These are phyloP conservation scores for Paxillus involutus DNA, from an alignment of 768 basidiomycete species.

Conservation along the genomic window DNA sequence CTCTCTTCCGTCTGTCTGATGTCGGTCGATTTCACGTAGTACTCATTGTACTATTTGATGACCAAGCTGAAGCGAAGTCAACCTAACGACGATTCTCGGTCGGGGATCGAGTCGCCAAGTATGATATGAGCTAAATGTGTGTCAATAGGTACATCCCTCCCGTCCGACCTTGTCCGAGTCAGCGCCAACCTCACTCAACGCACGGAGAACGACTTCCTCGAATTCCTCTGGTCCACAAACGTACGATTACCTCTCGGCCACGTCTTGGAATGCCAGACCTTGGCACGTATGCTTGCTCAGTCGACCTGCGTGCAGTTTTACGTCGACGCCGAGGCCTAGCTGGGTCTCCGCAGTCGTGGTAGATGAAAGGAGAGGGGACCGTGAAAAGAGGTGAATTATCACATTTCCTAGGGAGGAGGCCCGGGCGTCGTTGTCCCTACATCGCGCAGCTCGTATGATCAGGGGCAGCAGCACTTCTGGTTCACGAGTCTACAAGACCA, in stretches of 20 bases:
- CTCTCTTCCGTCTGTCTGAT: too few relatives aligned
- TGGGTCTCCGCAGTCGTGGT: neutral
- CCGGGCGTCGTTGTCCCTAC: neutral
- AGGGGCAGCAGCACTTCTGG: conserved; percentile 51
- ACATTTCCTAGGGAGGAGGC: neutral
- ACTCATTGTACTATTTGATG: too few relatives aligned
- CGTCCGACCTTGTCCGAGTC: conserved; percentile 30
- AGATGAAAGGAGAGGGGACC: neutral
- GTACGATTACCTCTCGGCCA: conserved; percentile 34
- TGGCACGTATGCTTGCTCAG: too few relatives aligned
- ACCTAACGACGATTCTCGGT: too few relatives aligned
- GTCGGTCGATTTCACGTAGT: too few relatives aligned
- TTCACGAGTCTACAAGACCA: conserved; percentile 58
- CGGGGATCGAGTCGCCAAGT: too few relatives aligned
- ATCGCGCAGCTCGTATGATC: conserved; percentile 7
- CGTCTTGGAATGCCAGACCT: too few relatives aligned
- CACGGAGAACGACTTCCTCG: conserved; percentile 32
- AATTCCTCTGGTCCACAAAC: conserved; percentile 53
- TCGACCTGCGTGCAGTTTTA: conserved; percentile 20
- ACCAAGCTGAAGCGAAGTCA: too few relatives aligned
- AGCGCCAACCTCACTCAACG: conserved; percentile 25
- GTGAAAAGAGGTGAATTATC: conserved; percentile 46
- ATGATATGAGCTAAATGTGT: too few relatives aligned
- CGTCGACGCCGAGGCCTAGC: neutral
- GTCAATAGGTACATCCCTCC: conserved; percentile 47